A percentile compares a stretch with the other conserved stretches of the same genome.
phyloP scores from a whole-genome alignment of 2,329 filamentous ascomycete genomes.

The Balansia obtecta region DNA sequence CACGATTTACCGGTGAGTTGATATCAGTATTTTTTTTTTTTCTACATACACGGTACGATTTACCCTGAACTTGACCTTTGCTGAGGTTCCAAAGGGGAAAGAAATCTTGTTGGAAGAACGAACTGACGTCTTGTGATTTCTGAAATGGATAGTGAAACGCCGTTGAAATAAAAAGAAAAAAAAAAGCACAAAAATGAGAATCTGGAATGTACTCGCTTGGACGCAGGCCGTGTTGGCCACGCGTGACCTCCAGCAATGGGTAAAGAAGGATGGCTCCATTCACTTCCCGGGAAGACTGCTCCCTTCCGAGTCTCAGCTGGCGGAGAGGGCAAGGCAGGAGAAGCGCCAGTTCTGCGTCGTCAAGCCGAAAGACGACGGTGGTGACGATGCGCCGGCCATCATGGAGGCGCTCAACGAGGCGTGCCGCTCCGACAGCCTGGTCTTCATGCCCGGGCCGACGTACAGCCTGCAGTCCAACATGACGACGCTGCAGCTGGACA shows the following conservation, averaged over 20 bases:
- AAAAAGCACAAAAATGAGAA: not conserved
- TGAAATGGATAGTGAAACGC: too few relatives aligned
- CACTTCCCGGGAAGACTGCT: not conserved
- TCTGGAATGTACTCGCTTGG: not conserved
- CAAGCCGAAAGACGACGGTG: constrained; percentile 12
- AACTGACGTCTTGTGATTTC: too few relatives aligned
- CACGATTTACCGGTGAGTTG: too few relatives aligned
- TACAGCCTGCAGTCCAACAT: constrained; percentile 24
- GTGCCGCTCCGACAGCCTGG: constrained; percentile 17
- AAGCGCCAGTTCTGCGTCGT: constrained; percentile 18
- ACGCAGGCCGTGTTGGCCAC: not conserved
- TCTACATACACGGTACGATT: not conserved
- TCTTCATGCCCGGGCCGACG: constrained; percentile 20
- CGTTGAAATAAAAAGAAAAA: too few relatives aligned
- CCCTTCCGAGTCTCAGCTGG: not conserved
- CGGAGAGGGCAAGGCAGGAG: constrained; percentile 8
- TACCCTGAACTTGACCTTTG: too few relatives aligned
- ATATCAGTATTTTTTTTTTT: not conserved
- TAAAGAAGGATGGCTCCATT: not conserved
- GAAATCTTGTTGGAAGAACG: too few relatives aligned
- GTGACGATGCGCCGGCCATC: constrained; percentile 20
- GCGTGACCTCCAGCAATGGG: constrained; percentile 1
- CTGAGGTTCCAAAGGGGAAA: too few relatives aligned
- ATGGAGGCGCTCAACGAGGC: constrained; percentile 18
- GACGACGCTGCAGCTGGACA: constrained; percentile 19